phyloP scores from a whole-genome alignment of 371 early-diverging fungal species.

The Batkoa obscura region DNA sequence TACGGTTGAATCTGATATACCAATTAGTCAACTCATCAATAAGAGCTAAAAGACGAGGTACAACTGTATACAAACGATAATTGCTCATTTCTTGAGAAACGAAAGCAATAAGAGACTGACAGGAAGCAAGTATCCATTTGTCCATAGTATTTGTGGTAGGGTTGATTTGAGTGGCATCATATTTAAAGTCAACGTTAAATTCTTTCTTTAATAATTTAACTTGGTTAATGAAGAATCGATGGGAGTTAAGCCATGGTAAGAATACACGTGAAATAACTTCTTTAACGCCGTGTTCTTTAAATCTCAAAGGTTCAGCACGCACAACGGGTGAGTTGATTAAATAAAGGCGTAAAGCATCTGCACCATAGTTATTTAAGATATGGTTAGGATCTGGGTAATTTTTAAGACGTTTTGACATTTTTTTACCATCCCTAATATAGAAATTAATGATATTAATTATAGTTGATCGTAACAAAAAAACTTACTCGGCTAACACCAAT shows the following conservation, averaged over 20 bases:
- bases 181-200: constrained; percentile 52
- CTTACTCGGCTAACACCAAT: constrained; percentile 75
- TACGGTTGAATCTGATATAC: constrained; percentile 99
- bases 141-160: constrained; percentile 88
- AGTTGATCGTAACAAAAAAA: too few relatives aligned
- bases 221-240: constrained; percentile 91
- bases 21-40: constrained; percentile 98
- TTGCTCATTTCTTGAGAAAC: constrained; percentile 84
- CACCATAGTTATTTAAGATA: constrained; percentile 87
- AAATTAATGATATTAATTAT: too few relatives aligned
- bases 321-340: constrained; percentile 99
- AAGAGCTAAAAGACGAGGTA: constrained; percentile 73
- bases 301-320: constrained; percentile 91
- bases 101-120: constrained; percentile 80
- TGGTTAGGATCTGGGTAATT: constrained; percentile 97
- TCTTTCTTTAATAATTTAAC: constrained; percentile 79
- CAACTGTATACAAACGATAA: constrained; percentile 94
- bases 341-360: constrained; percentile 96
- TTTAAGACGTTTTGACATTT: constrained; percentile 99
- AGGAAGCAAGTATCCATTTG: constrained; percentile 90
- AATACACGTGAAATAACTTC: constrained; percentile 90
- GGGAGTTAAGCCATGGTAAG: constrained; percentile 98
- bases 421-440: constrained; percentile 76
- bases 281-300: constrained; percentile 98
- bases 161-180: constrained; percentile 39